phyloP scores from a whole-genome alignment of 345 rosid species.

The Tarenaya hassleriana region DNA sequence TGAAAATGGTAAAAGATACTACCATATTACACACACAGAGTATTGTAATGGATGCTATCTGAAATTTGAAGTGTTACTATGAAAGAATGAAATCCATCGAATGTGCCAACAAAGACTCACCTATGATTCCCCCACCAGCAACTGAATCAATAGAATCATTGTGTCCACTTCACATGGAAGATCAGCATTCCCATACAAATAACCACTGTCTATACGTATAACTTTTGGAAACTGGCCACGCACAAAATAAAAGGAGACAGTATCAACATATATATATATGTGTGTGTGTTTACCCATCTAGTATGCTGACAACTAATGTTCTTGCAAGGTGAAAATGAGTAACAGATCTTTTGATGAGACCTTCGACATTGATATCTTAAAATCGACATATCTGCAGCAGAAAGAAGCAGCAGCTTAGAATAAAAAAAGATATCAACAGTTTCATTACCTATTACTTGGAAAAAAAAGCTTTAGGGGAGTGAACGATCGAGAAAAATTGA shows the following conservation, averaged over 20 bases:
- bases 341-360: conserved; percentile 87
- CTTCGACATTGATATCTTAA: conserved; percentile 83
- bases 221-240: too few relatives aligned
- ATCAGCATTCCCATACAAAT: conserved; percentile 66
- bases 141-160: conserved; percentile 56
- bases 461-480: conserved; percentile 40
- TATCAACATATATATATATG: conserved; percentile 53
- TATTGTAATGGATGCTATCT: not conserved
- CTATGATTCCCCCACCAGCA: conserved; percentile 90
- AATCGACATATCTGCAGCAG: conserved; percentile 82
- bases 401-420: conserved; percentile 19
- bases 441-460: too few relatives aligned
- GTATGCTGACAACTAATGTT: conserved; percentile 62
- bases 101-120: conserved; percentile 29
- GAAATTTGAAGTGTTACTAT: not conserved
- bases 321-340: conserved; percentile 92
- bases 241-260: too few relatives aligned
- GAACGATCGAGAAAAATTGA: conserved; percentile 80
- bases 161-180: conserved; percentile 95
- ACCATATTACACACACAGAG: too few relatives aligned
- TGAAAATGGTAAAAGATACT: too few relatives aligned
- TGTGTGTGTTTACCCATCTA: conserved; percentile 61
- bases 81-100: not conserved
- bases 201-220: conserved; percentile 61
- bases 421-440: not conserved